Percentiles rank a stretch among this genome's conserved stretches.
Evolutionary conservation across 176 grass and related monocot genomes (phyloP).

Genomic region (Microstegium vimineum): DNA sequence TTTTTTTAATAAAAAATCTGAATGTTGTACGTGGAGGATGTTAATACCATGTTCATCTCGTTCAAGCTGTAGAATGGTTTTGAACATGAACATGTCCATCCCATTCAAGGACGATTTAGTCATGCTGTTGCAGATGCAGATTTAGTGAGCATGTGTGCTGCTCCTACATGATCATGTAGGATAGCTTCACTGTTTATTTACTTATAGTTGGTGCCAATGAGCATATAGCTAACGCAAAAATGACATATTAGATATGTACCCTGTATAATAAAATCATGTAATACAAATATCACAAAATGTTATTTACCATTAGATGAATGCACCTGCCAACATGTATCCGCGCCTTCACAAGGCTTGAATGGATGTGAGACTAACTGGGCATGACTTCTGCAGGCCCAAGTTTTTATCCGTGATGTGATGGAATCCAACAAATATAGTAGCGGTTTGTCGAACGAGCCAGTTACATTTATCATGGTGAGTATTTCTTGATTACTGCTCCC

Average conservation of each 20-base stretch:
- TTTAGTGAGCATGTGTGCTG: not conserved
- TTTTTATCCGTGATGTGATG: constrained; percentile 29
- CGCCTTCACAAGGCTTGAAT: not conserved
- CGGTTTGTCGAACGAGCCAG: constrained; percentile 24
- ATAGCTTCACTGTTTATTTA: not conserved
- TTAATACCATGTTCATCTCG: not conserved
- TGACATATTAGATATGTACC: not conserved
- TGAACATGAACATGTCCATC: no score
- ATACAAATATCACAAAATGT: not conserved
- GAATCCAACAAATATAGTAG: constrained; percentile 50
- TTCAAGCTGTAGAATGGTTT: not conserved
- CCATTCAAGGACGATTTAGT: not conserved
- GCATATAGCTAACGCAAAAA: not conserved
- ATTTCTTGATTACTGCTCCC: not conserved
- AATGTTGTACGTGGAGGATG: not conserved
- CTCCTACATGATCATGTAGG: not conserved
- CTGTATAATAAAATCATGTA: not conserved
- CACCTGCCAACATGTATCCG: not conserved
- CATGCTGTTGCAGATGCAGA: not conserved
- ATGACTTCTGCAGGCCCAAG: constrained; percentile 41
- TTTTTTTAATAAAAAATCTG: not conserved
- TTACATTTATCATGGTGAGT: constrained; percentile 43
- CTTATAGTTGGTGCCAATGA: not conserved
- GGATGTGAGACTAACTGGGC: not conserved
- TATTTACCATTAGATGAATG: not conserved